Evolutionary conservation across 1,284 basidiomycete species (phyloP).

Genomic region (Farysia itapuensis): DNA sequence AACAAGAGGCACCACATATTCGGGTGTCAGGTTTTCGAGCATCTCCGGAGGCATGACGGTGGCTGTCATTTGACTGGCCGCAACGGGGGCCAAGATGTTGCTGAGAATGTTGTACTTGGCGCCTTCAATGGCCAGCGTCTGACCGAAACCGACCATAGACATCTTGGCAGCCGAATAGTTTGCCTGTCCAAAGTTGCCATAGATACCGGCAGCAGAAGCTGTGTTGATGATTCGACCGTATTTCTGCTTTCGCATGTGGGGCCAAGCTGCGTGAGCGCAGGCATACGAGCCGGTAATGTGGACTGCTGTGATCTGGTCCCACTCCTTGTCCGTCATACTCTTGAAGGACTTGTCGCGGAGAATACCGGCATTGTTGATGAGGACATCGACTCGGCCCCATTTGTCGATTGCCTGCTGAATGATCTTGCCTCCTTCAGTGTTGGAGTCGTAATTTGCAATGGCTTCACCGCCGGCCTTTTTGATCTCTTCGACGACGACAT

Average conservation of each 20-base stretch:
- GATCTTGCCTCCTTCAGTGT: conserved; percentile 82
- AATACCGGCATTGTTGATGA: conserved; percentile 94
- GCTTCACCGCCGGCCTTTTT: conserved; percentile 68
- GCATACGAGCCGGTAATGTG: conserved; percentile 93
- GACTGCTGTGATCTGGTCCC: conserved; percentile 71
- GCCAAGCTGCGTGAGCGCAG: conserved; percentile 97
- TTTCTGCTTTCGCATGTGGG: conserved; percentile 86
- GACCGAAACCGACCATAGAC: conserved; percentile 70
- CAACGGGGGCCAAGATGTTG: conserved; percentile 86
- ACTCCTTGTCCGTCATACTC: conserved; percentile 62
- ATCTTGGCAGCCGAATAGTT: conserved; percentile 68
- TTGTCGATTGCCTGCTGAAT: conserved; percentile 83
- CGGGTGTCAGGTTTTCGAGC: conserved; percentile 87
- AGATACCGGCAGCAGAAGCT: conserved; percentile 60
- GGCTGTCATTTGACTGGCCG: conserved; percentile 89
- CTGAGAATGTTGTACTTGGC: conserved; percentile 89
- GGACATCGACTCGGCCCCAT: conserved; percentile 72
- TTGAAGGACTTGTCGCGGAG: conserved; percentile 68
- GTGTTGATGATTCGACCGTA: conserved; percentile 58
- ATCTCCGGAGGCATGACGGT: conserved; percentile 97
- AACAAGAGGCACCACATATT: conserved; percentile 84
- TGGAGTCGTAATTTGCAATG: conserved; percentile 78
- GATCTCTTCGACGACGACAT: conserved; percentile 91
- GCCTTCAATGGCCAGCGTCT: conserved; percentile 81
- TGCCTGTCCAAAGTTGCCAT: conserved; percentile 93